Conservation (phyloP, 257 asterid genomes). For the Nicotiana obtusifolia region DNA sequence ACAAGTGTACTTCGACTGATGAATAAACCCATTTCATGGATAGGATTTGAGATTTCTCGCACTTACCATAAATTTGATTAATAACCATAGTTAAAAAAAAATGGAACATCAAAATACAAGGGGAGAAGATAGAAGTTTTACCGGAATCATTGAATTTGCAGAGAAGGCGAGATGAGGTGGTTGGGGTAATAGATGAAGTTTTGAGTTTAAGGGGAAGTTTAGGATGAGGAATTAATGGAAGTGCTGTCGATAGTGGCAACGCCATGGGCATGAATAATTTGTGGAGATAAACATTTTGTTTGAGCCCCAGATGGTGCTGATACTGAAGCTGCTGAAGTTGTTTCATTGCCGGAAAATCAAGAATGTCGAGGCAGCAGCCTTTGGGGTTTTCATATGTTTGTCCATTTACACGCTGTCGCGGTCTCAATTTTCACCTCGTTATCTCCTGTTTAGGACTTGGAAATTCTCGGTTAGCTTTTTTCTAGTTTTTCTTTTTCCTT, state of each 20-base stretch:
- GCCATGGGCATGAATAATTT: not conserved
- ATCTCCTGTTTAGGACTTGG: no score
- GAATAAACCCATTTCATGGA: not conserved
- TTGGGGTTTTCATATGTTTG: not conserved
- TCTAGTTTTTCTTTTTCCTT: no score
- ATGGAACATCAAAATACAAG: not conserved
- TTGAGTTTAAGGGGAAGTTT: slow-evolving; percentile 7
- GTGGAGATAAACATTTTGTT: not conserved
- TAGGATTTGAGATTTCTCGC: not conserved
- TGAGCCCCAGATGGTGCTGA: slow-evolving; percentile 5
- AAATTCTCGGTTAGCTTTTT: no score
- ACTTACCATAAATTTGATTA: not conserved
- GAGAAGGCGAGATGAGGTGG: slow-evolving; percentile 9
- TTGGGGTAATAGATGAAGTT: not conserved
- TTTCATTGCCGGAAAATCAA: slow-evolving; percentile 8
- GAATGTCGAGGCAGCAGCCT: not conserved
- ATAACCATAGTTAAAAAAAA: no score
- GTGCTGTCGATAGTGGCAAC: not conserved
- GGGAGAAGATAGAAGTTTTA: not conserved
- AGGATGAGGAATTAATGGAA: not conserved
- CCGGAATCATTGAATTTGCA: slow-evolving; percentile 14
- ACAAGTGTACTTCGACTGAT: not conserved
- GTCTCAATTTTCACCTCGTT: not conserved
- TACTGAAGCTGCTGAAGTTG: slow-evolving; percentile 8
- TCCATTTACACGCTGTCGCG: not conserved